phyloP scores from a whole-genome alignment of 148 eudicot species.

The Chenopodium berlandieri region DNA sequence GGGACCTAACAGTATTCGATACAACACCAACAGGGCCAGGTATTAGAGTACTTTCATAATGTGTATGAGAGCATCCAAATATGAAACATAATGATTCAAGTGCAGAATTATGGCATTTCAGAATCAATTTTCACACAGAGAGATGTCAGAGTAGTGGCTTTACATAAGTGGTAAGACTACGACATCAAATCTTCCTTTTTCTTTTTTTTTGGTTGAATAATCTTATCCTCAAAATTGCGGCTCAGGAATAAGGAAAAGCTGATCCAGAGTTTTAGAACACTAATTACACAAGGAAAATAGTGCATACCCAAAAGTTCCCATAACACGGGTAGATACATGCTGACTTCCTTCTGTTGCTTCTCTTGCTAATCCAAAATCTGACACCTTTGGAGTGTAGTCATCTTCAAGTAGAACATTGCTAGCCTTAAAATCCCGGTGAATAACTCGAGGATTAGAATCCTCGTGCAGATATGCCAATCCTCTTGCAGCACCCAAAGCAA shows the following conservation, averaged over 20 bases:
- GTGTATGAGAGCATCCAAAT: neutral
- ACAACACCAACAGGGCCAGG: neutral
- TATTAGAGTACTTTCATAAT: neutral
- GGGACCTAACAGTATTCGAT: neutral
- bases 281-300: constrained; percentile 9
- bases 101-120: neutral
- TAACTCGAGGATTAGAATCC: constrained; percentile 98
- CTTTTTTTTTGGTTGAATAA: neutral
- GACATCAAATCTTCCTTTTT: neutral
- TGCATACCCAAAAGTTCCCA: constrained; percentile 98
- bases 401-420: constrained; percentile 90
- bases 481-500: constrained; percentile 98
- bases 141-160: neutral
- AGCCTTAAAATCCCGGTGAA: constrained; percentile 96
- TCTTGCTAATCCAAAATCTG: constrained; percentile 98
- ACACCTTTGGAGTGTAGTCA: constrained; percentile 93
- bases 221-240: neutral
- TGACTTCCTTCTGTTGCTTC: constrained; percentile 99
- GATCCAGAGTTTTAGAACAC: neutral
- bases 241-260: neutral
- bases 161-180: neutral
- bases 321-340: constrained; percentile 93
- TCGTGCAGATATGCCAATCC: constrained; percentile 99
- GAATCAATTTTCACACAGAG: neutral
- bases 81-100: neutral